phyloP scores from a whole-genome alignment of 164 flowering plant species.

The Vitis cinerea region DNA sequence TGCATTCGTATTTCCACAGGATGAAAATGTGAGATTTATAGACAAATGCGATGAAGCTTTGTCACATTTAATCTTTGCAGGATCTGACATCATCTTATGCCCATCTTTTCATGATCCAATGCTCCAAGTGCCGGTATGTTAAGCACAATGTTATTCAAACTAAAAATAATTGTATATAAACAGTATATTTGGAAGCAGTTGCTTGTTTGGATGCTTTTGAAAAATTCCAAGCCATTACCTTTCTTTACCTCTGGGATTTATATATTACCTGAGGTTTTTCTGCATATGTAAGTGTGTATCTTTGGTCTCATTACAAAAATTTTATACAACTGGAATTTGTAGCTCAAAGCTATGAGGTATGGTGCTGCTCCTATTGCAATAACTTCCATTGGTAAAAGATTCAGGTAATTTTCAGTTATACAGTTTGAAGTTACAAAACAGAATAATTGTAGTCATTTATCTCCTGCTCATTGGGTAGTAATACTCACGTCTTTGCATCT shows the following conservation, averaged over 20 bases:
- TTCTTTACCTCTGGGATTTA: too few species aligned
- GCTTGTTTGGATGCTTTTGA: too few species aligned
- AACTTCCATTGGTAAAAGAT: constrained; percentile 20
- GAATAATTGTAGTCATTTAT: neutral
- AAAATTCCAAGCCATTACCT: too few species aligned
- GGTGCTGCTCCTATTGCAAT: constrained; percentile 71
- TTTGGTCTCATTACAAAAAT: neutral
- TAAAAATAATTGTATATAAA: too few species aligned
- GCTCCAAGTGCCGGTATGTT: constrained; percentile 68
- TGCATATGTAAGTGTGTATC: too few species aligned
- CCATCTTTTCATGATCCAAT: constrained; percentile 61
- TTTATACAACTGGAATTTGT: constrained; percentile 11
- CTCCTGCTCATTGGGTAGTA: neutral
- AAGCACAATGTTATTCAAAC: neutral
- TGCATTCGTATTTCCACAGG: constrained; percentile 36
- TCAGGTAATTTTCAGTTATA: constrained; percentile 33
- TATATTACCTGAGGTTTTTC: too few species aligned
- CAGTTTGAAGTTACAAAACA: neutral
- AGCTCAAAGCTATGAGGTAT: constrained; percentile 81
- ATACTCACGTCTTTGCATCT: neutral
- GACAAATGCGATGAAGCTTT: constrained; percentile 50
- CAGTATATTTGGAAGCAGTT: too few species aligned
- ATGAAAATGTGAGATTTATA: constrained; percentile 41
- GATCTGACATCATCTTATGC: constrained; percentile 75
- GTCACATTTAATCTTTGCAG: constrained; percentile 64